phyloP scores from a whole-genome alignment of 2,329 filamentous ascomycete genomes.

The Tolypocladium cylindrosporum region DNA sequence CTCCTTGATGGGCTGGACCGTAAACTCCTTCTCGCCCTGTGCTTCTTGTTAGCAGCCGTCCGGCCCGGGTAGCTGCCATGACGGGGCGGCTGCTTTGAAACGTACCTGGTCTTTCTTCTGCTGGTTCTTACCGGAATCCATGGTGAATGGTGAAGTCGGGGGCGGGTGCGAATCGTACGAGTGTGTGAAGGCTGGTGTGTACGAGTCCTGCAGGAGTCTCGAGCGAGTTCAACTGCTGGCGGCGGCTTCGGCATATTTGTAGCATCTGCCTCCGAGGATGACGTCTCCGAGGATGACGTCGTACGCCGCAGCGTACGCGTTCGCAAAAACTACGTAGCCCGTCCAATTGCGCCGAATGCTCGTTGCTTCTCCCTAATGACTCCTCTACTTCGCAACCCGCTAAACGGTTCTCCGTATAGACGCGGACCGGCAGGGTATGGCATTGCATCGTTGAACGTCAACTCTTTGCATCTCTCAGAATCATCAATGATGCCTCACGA shows the following conservation, averaged over 20 bases:
- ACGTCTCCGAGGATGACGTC: slow-evolving; percentile 4
- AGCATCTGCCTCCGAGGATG: neutral
- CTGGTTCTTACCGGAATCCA: slow-evolving; percentile 11
- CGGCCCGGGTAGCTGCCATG: neutral
- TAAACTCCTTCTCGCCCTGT: slow-evolving; percentile 33
- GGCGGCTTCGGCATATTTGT: neutral
- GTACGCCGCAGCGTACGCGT: neutral
- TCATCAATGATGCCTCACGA: no score
- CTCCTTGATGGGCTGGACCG: slow-evolving; percentile 34
- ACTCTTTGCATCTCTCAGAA: no score
- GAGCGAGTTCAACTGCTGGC: neutral
- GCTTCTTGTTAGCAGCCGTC: slow-evolving; percentile 12
- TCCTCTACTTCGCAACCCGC: no score
- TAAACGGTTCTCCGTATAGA: no score
- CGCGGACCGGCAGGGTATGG: no score
- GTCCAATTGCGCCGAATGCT: neutral
- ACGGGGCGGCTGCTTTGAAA: slow-evolving; percentile 14
- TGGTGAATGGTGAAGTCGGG: neutral
- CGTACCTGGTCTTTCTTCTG: slow-evolving; percentile 9
- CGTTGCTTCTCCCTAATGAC: no score
- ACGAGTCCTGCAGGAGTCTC: neutral
- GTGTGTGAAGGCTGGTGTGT: neutral
- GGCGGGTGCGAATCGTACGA: neutral
- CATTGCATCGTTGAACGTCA: no score
- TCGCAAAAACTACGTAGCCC: slow-evolving; percentile 1